These are phyloP conservation scores for Plasmodium gallinaceum DNA, from an alignment of 169 alveolate species.

Conservation along the genomic window DNA sequence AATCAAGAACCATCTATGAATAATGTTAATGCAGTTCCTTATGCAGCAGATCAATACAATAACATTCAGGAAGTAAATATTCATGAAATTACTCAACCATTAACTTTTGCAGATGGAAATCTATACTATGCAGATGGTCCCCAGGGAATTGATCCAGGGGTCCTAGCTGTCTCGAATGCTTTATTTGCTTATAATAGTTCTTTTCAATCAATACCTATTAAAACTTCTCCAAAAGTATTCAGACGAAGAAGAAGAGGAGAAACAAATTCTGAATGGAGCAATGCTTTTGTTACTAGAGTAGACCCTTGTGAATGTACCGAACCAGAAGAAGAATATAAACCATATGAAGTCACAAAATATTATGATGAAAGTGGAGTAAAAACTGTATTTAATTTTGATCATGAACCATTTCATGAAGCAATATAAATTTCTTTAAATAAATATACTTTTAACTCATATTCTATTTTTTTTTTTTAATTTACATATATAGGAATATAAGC, in stretches of 20 bases:
- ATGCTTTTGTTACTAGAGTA: conserved; percentile 83
- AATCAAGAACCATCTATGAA: conserved; percentile 1
- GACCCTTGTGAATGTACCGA: conserved; percentile 80
- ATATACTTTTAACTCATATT: no score
- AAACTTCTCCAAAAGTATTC: conserved; percentile 78
- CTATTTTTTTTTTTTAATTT: conserved; percentile 20
- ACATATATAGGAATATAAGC: neutral
- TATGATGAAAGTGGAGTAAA: conserved; percentile 76
- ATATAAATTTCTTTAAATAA: conserved; percentile 38
- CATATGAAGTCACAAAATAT: conserved; percentile 79
- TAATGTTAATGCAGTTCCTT: conserved; percentile 17
- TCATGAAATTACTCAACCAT: conserved; percentile 24
- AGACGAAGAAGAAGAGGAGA: conserved; percentile 87
- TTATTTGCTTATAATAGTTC: conserved; percentile 78
- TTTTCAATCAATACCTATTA: conserved; percentile 79
- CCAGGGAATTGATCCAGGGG: conserved; percentile 82
- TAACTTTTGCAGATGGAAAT: conserved; percentile 32
- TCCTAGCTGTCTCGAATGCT: conserved; percentile 82
- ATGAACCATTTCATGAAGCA: conserved; percentile 70
- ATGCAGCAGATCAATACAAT: conserved; percentile 10
- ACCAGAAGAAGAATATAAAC: conserved; percentile 79
- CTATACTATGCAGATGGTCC: conserved; percentile 71
- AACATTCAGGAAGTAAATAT: neutral
- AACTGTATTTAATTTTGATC: conserved; percentile 76
- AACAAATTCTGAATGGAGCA: conserved; percentile 88